Evolutionary conservation across 2,329 filamentous ascomycete genomes (phyloP), one percentile per base, ranked within the genome.

Genomic region (Tolypocladium pustulatum): DNA sequence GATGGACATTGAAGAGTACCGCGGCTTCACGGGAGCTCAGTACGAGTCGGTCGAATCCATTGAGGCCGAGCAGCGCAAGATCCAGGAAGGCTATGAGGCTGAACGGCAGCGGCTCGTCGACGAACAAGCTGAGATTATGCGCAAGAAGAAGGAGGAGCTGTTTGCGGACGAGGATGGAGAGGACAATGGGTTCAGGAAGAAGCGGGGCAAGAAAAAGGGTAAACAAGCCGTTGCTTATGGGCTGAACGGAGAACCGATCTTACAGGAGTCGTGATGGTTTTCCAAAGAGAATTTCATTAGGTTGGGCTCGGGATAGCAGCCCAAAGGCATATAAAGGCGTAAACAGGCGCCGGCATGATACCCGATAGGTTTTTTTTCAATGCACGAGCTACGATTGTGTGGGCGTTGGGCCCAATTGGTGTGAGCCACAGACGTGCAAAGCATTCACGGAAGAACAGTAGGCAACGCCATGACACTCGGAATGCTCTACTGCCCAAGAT

Each of bases 1-100:
- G 66, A 85, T 87, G 63, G 78, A 85, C 66, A 72, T 87, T 32
- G 81, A 84, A 38, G 81, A 84, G 69, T 86, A 85, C 73, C 78
- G 81, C 66, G 72, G 74, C n/a, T 72, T 77, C 54, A 80, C 81
- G 0, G 79, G 78, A 34, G 68, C 75, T 56, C 78, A 81, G 69
- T 82, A 83, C 64, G 79, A 81, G 65, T 75, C 78, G 49, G 78
- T 84, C 25, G 81, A 79, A 66, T 75, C 72, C 55, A 82, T 85
- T 63, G 75, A 81, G 64, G 81, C 78, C 12, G 83, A 85, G 68
- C 78, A 79, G 67, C 76, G 74, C 60, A 75, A 73, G 61, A 72
- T 72, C 40, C 72, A 76, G 61, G 76, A 77, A 65, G 71, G 74
- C 56, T 78, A 77, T 55, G 75, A 78, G 64, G 75, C 74, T 1